A percentile compares a stretch with the other conserved stretches of the same genome.
Evolutionary conservation across 2,329 filamentous ascomycete species (phyloP).

Genomic region (Curvularia lunata): DNA sequence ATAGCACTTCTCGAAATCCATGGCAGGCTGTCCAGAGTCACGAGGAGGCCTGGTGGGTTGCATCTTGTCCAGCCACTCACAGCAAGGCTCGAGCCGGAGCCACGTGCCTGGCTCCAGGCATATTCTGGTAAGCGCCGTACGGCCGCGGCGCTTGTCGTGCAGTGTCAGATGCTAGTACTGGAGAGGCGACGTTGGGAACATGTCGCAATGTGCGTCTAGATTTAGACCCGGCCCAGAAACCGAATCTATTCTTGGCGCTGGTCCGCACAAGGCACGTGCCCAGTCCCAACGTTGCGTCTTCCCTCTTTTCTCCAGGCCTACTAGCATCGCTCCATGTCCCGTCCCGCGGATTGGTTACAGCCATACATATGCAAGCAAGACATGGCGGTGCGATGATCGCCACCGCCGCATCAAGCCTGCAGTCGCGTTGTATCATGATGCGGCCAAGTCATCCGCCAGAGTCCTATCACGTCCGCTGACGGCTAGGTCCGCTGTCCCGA

Average conservation of each 20-base stretch:
- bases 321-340: not conserved
- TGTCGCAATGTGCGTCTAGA: not conserved
- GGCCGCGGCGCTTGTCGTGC: not conserved
- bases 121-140: not conserved
- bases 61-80: slow-evolving; percentile 20
- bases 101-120: slow-evolving; percentile 4
- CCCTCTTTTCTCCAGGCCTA: slow-evolving; percentile 6
- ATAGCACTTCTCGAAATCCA: slow-evolving; percentile 11
- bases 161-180: not conserved
- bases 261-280: slow-evolving; percentile 19
- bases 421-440: slow-evolving; percentile 38
- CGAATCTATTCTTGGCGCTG: slow-evolving; percentile 10
- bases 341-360: slow-evolving; percentile 17
- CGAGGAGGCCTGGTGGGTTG: slow-evolving; percentile 25
- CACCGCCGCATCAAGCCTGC: slow-evolving; percentile 20
- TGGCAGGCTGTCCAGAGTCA: slow-evolving; percentile 13
- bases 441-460: slow-evolving; percentile 24
- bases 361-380: slow-evolving; percentile 2
- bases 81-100: slow-evolving; percentile 6
- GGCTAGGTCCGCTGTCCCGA: slow-evolving; percentile 20
- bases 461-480: slow-evolving; percentile 22
- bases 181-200: not conserved
- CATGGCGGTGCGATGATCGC: slow-evolving; percentile 13
- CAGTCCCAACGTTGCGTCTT: slow-evolving; percentile 10
- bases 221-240: slow-evolving; percentile 4